These are phyloP conservation scores for Breynia disticha DNA, from an alignment of 441 rosid genomes.

Conservation along the genomic window DNA sequence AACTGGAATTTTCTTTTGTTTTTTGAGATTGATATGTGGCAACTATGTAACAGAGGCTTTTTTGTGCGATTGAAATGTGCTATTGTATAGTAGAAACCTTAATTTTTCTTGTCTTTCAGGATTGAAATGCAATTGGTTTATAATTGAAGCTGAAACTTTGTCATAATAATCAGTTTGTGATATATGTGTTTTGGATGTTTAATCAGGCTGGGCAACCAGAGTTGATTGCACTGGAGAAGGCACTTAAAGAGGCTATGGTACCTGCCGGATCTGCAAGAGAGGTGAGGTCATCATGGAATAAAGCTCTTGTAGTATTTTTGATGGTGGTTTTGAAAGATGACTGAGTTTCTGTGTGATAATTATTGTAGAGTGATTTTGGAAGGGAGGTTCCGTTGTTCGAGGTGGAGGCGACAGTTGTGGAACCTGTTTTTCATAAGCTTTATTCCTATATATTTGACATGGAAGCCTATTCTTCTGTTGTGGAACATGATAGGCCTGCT, in stretches of 20 bases:
- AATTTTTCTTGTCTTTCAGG: too few species aligned
- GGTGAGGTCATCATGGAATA: conserved; percentile 26
- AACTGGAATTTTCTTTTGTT: too few species aligned
- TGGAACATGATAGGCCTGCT: conserved; percentile 57
- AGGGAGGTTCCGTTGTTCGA: conserved; percentile 88
- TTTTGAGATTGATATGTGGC: too few species aligned
- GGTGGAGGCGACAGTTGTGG: conserved; percentile 77
- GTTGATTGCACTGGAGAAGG: conserved; percentile 79
- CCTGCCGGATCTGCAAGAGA: conserved; percentile 81
- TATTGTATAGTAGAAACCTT: too few species aligned
- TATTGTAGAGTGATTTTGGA: conserved; percentile 65
- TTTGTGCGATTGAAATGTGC: too few species aligned
- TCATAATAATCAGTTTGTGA: neutral
- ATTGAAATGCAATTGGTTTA: too few species aligned
- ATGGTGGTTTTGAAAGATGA: neutral
- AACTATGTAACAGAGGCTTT: too few species aligned
- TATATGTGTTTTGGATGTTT: neutral
- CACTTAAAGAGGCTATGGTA: conserved; percentile 73
- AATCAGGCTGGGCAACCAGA: conserved; percentile 81
- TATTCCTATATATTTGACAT: conserved; percentile 72
- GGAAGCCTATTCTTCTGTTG: conserved; percentile 39
- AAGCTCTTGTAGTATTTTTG: neutral
- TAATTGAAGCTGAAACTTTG: too few species aligned
- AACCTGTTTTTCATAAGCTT: conserved; percentile 62
- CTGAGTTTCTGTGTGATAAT: neutral